These are phyloP conservation scores for Colletotrichum salicis DNA, from an alignment of 2,329 filamentous ascomycete species.

Conservation along the genomic window DNA sequence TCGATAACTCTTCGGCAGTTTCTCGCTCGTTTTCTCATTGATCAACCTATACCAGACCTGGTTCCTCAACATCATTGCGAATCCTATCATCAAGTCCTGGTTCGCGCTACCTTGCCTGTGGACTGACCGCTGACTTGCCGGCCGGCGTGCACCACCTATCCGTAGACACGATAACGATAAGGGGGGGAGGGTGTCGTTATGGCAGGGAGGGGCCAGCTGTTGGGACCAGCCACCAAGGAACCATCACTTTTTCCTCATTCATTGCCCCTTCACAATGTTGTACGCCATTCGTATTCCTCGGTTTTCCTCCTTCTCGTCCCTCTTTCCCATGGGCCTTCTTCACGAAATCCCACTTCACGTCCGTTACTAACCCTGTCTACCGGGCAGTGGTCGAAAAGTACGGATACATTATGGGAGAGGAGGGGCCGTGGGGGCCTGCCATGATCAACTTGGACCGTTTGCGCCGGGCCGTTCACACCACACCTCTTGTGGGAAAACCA, in stretches of 20 bases:
- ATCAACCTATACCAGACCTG: not conserved
- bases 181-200: conserved; percentile 1
- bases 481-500: conserved; percentile 11
- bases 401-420: not conserved
- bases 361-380: not conserved
- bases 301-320: not conserved
- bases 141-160: conserved; percentile 2
- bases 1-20: not conserved
- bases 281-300: not conserved
- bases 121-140: conserved; percentile 19
- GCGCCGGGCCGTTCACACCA: conserved; percentile 18
- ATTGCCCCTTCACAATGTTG: conserved; percentile 5
- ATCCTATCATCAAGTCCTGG: not conserved
- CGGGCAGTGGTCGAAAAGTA: not conserved
- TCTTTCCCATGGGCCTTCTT: not conserved
- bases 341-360: not conserved
- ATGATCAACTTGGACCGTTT: conserved; percentile 11
- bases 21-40: not conserved
- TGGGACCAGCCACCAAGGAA: not conserved
- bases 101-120: not conserved
- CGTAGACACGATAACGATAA: conserved; percentile 7
- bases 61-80: not conserved
- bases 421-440: conserved; percentile 7
- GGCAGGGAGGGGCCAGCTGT: not conserved
- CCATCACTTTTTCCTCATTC: not conserved